Percentiles rank a stretch among this genome's conserved stretches.
phyloP scores from a whole-genome alignment of 2,329 filamentous ascomycete genomes.

The Colletotrichum sp. region DNA sequence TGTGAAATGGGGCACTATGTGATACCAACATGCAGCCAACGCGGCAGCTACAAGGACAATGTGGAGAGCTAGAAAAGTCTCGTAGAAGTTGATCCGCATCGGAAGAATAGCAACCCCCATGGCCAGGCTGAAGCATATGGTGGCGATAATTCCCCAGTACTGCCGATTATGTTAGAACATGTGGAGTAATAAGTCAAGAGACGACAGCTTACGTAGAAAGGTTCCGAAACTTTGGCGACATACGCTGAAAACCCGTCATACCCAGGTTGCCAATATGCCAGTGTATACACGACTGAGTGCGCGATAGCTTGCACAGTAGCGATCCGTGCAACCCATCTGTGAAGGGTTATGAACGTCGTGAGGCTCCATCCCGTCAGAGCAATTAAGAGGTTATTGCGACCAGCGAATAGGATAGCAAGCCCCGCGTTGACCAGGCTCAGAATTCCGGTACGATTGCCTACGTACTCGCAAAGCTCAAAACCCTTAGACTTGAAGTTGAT shows the following conservation, averaged over 20 bases:
- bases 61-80: conserved; percentile 37
- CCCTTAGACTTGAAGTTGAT: not conserved
- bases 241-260: conserved; percentile 1
- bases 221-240: not conserved
- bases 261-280: conserved; percentile 19
- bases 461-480: conserved; percentile 35
- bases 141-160: conserved; percentile 39
- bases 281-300: conserved; percentile 36
- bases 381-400: conserved; percentile 39
- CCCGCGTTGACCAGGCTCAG: conserved; percentile 38
- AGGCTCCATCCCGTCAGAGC: conserved; percentile 40
- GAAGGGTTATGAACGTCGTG: conserved; percentile 39
- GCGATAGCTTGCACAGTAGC: conserved; percentile 29
- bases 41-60: conserved; percentile 35
- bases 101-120: conserved; percentile 30
- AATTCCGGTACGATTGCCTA: conserved; percentile 37
- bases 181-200: no score
- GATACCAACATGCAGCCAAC: conserved; percentile 38
- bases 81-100: conserved; percentile 34
- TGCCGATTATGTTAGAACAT: conserved; percentile 27
- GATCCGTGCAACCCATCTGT: conserved; percentile 37
- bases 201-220: not conserved
- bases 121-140: conserved; percentile 30
- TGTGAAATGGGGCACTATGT: conserved; percentile 37
- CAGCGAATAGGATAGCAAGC: conserved; percentile 36